Evolutionary conservation across 345 rosid species (phyloP), one percentile per base, ranked within the genome.

Genomic region (Dipteronia sinensis): DNA sequence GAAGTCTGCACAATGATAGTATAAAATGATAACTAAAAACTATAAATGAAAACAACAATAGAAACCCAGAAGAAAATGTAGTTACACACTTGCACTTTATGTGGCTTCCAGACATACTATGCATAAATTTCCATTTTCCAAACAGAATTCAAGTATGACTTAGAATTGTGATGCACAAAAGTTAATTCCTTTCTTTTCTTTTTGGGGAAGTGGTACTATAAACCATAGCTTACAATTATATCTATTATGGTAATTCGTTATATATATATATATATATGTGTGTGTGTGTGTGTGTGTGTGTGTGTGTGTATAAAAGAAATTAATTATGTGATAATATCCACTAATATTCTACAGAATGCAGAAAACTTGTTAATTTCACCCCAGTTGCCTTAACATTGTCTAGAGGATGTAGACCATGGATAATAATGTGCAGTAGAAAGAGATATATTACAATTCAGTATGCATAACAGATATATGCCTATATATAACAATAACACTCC

Each of bases 21-120:
- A 49, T 49, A 70, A 67, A 70, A 51, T 70, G 23, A 29, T 23
- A 51, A 46, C 20, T 49, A 51, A 55, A 69, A 69, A 47, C 59
- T 17, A 51, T 1, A 16, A 20, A 51, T 71, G 46, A 20, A 70
- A 70, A 51, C 73, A 16, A 27, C 62, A 51, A 51, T 12, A 16
- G 15, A 49, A 10, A 44, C 11, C 8, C 8, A 51, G 15, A 27
- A 51, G 17, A 49, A 9, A 51, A 70, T 29, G 27, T 11, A 19
- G n/a, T 71, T 29, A 71, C 44, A n/a, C n/a, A n/a, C n/a, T n/a
- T n/a, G n/a, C n/a, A 70, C 53, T 23, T 51, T 17, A 27, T 4
- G 63, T 11, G 22, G 34, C 25, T 71, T 19, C 46, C 7, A 51
- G 7, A 3, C 8, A 29, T 66, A 16, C 69, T 47, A 9, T 17